A percentile compares a stretch with the other conserved stretches of the same genome.
These are phyloP conservation scores for Phoma herbarum DNA, from an alignment of 2,329 filamentous ascomycete species.

Conservation along the genomic window DNA sequence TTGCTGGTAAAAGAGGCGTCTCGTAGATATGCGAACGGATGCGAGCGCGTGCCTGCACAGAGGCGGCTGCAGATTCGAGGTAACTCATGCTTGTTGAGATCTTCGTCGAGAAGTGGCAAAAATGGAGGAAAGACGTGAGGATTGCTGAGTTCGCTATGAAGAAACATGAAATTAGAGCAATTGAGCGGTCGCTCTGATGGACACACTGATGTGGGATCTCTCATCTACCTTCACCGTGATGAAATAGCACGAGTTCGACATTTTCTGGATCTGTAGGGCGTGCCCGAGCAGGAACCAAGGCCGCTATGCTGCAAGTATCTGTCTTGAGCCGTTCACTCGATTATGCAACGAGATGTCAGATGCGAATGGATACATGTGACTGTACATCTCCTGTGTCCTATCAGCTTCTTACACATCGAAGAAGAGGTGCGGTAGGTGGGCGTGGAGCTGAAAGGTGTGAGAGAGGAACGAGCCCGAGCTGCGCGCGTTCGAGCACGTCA, in stretches of 20 bases:
- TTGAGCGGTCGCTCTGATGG: background rate
- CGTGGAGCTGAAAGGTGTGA: background rate
- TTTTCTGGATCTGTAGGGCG: conserved; percentile 1
- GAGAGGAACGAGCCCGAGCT: background rate
- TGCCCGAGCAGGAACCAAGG: background rate
- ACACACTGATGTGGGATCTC: background rate
- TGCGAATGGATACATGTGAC: background rate
- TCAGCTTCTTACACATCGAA: background rate
- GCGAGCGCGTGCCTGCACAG: conserved; percentile 7
- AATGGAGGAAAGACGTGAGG: background rate
- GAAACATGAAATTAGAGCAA: background rate
- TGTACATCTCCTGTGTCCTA: background rate
- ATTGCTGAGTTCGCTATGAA: background rate
- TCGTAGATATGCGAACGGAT: conserved; percentile 16
- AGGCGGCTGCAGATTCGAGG: conserved; percentile 7
- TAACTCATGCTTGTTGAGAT: background rate
- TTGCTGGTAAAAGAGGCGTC: conserved; percentile 9
- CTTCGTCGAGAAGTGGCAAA: background rate
- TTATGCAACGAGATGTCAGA: background rate
- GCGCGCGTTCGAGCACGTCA: background rate
- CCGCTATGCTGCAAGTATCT: background rate
- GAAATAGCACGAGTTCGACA: background rate
- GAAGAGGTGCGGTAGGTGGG: background rate
- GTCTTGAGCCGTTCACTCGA: background rate
- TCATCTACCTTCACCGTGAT: background rate